Evolutionary conservation across 306 rosid genomes (phyloP).

Genomic region (Sindora glabra): DNA sequence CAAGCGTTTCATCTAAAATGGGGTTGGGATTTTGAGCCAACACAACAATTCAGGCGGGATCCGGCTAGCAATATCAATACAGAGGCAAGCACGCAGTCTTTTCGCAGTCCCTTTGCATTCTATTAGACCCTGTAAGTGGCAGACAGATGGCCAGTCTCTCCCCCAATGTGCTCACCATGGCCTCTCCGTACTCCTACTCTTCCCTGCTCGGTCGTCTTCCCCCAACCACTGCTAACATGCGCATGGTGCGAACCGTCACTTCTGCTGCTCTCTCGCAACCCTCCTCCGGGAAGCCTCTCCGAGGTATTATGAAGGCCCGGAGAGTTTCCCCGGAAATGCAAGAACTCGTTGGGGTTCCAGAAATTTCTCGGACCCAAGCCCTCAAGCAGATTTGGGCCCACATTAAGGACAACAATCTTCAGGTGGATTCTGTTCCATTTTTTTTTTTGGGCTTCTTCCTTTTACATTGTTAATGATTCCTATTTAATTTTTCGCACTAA

Average conservation of each 20-base stretch:
- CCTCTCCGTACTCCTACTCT: slow-evolving; percentile 7
- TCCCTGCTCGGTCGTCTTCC: neutral
- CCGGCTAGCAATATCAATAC: too few species aligned
- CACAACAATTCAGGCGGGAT: too few species aligned
- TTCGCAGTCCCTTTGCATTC: too few species aligned
- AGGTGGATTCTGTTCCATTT: slow-evolving; percentile 34
- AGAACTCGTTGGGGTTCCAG: slow-evolving; percentile 66
- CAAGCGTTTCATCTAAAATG: too few species aligned
- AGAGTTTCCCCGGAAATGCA: slow-evolving; percentile 83
- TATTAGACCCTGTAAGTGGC: too few species aligned
- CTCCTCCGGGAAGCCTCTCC: slow-evolving; percentile 35
- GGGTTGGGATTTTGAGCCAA: too few species aligned
- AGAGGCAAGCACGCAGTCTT: too few species aligned
- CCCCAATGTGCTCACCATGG: too few species aligned
- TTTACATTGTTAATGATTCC: neutral
- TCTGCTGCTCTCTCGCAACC: slow-evolving; percentile 52
- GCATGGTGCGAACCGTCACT: slow-evolving; percentile 30
- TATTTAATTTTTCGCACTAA: neutral
- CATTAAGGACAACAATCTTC: slow-evolving; percentile 89
- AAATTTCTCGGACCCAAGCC: slow-evolving; percentile 87
- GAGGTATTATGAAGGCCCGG: slow-evolving; percentile 84
- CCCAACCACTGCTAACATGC: slow-evolving; percentile 19
- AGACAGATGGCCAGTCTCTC: too few species aligned
- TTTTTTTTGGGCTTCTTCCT: neutral
- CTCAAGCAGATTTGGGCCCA: slow-evolving; percentile 90